Percentiles rank a stretch among this genome's conserved stretches.
phyloP scores from a whole-genome alignment of 345 rosid species.

The Xanthoceras sorbifolium region DNA sequence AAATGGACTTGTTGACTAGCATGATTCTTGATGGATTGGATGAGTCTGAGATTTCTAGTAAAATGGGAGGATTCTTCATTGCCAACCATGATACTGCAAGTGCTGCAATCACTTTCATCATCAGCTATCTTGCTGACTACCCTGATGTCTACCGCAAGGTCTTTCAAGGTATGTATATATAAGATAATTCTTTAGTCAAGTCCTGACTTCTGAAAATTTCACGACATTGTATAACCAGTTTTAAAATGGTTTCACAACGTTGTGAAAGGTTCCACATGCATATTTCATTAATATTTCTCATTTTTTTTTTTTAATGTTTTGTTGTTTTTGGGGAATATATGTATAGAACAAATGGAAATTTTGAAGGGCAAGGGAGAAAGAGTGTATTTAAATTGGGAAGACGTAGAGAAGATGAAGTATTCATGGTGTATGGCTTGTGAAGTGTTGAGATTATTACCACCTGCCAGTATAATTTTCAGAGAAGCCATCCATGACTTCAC shows the following conservation, averaged over 20 bases:
- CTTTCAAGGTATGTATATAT: constrained; percentile 12
- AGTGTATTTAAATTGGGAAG: constrained; percentile 28
- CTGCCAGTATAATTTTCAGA: constrained; percentile 22
- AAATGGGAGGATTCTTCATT: constrained; percentile 27
- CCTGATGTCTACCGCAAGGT: constrained; percentile 25
- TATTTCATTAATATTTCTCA: too few relatives aligned
- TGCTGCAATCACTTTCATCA: constrained; percentile 26
- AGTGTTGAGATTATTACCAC: constrained; percentile 29
- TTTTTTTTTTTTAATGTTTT: background rate
- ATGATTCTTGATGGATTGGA: constrained; percentile 23
- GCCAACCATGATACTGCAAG: constrained; percentile 34
- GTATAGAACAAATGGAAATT: constrained; percentile 28
- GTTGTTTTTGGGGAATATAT: background rate
- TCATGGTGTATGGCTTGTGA: constrained; percentile 26
- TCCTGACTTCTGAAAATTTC: too few relatives aligned
- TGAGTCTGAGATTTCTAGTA: constrained; percentile 24
- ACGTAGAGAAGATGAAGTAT: constrained; percentile 31
- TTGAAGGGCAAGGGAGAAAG: constrained; percentile 14
- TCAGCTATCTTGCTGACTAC: constrained; percentile 23
- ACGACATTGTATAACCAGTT: too few relatives aligned
- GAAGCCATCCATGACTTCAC: constrained; percentile 30
- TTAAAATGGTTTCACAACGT: too few relatives aligned
- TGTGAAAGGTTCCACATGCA: too few relatives aligned
- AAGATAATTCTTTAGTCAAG: too few relatives aligned
- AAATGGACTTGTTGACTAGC: constrained; percentile 16